Base-by-base conservation (phyloP, 768 basidiomycete species). In the Kwoniella dendrophila region DNA sequence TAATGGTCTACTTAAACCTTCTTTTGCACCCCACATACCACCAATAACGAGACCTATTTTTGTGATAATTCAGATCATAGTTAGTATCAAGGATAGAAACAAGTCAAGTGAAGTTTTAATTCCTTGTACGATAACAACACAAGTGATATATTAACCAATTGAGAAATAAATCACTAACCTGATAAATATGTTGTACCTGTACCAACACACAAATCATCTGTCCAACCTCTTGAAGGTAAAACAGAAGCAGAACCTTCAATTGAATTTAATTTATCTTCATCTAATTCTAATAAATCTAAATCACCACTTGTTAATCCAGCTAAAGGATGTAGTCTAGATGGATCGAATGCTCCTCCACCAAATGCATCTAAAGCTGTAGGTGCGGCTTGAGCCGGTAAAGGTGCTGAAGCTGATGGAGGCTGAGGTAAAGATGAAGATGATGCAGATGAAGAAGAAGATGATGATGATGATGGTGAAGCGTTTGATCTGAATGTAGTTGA, bases 201-300 rank as follows among this genome's bases (percentile, higher is more conserved):
- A 76, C 96, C 96, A 82, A 98, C 97, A 85, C 93, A 97, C 63
- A 99, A 82, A 83, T 99, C 96, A 83, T 99, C 96, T 82, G 92
- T 90, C 94, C 92, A 98, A 66, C 96, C 93, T 83, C 96, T 84
- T 78, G 88, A 90, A 71, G 94, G 93, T 68, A 99, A 86, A 61
- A 94, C 93, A 63, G 90, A 92, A 71, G 84, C 85, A 71, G 90
- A 86, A 52, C 96, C 96, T 76, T 92, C 92, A 64, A 96, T 82
- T 56, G 91, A 87, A 79, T 81, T 92, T 71, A 88, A 87, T 83
- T 98, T 95, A 82, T 95, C 95, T 80, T 99, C 96, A 67, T 98
- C 95, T 61, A 99, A 85, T 70, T 90, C 84, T 56, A 99, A 83
- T 82, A 96, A 97, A 81, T 99, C 96, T 69, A 99, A 82, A 83